Conservation (phyloP, 1,139 yeast genomes). For the Pichia terricola region DNA sequence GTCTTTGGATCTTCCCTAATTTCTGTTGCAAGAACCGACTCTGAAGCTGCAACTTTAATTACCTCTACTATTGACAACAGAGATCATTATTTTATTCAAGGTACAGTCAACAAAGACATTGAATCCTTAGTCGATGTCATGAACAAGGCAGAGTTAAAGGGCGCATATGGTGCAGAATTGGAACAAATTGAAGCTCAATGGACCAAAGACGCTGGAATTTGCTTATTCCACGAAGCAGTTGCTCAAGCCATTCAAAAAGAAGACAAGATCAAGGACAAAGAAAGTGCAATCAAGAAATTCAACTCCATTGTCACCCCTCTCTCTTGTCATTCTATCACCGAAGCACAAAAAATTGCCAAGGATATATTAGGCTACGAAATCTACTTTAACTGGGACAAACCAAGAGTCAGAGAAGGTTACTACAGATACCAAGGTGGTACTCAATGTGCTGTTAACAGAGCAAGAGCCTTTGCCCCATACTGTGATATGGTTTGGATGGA, state of each 20-base stretch:
- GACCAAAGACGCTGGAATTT: conserved; percentile 75
- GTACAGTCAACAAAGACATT: conserved; percentile 78
- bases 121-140: conserved; percentile 64
- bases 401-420: conserved; percentile 96
- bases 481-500: conserved; percentile 99
- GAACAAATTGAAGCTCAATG: conserved; percentile 74
- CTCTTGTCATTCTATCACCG: conserved; percentile 64
- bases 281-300: conserved; percentile 56
- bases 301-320: conserved; percentile 64
- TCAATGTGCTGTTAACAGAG: conserved; percentile 96
- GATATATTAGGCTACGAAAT: conserved; percentile 74
- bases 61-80: conserved; percentile 91
- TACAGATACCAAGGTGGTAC: conserved; percentile 96
- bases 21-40: conserved; percentile 90
- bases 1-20: conserved; percentile 79
- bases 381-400: conserved; percentile 91
- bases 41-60: conserved; percentile 92
- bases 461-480: conserved; percentile 90
- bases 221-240: conserved; percentile 87
- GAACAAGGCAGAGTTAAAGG: conserved; percentile 71
- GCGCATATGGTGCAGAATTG: conserved; percentile 63
- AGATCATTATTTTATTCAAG: conserved; percentile 88
- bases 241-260: conserved; percentile 69
- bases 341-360: conserved; percentile 72
- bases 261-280: conserved; percentile 47